Percentiles rank a stretch among this genome's conserved stretches.
Evolutionary conservation across 805 yeast genomes (phyloP).

Genomic region (Candida multigemmis): DNA sequence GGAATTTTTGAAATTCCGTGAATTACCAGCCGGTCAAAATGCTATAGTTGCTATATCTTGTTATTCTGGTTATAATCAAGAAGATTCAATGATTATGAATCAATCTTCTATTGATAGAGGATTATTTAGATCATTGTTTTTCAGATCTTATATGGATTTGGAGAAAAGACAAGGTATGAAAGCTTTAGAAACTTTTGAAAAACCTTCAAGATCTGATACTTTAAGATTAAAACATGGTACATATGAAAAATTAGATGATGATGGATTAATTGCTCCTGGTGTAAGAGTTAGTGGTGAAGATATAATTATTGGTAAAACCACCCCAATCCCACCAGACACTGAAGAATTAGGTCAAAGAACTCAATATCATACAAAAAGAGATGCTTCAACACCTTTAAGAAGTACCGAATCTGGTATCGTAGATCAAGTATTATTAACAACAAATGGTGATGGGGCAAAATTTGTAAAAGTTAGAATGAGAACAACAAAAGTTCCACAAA

Average conservation of each 20-base stretch:
- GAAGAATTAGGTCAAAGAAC: slow-evolving; percentile 99
- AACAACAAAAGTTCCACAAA: slow-evolving; percentile 96
- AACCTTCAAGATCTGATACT: slow-evolving; percentile 92
- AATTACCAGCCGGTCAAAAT: slow-evolving; percentile 97
- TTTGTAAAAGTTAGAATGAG: slow-evolving; percentile 98
- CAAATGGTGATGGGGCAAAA: slow-evolving; percentile 96
- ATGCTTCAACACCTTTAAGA: slow-evolving; percentile 95
- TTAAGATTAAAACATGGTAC: slow-evolving; percentile 96
- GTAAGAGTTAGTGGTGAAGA: slow-evolving; percentile 98
- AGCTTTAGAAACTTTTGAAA: slow-evolving; percentile 94
- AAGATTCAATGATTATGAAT: slow-evolving; percentile 99
- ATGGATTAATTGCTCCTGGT: slow-evolving; percentile 97
- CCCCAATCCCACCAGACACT: slow-evolving; percentile 98
- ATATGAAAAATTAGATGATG: slow-evolving; percentile 95
- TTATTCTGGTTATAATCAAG: slow-evolving; percentile 98
- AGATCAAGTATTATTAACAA: slow-evolving; percentile 92
- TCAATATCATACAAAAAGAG: slow-evolving; percentile 95
- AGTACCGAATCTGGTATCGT: slow-evolving; percentile 97
- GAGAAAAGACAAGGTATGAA: slow-evolving; percentile 98
- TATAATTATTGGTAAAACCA: slow-evolving; percentile 96
- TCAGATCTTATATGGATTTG: slow-evolving; percentile 97
- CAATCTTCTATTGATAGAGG: slow-evolving; percentile 97
- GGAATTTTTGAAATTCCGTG: slow-evolving; percentile 96
- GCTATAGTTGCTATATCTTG: slow-evolving; percentile 98
- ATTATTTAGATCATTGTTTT: slow-evolving; percentile 87